Percentiles rank a stretch among this genome's conserved stretches.
These are phyloP conservation scores for Coniochaeta sp. DNA, from an alignment of 2,329 filamentous ascomycete species.

Conservation along the genomic window DNA sequence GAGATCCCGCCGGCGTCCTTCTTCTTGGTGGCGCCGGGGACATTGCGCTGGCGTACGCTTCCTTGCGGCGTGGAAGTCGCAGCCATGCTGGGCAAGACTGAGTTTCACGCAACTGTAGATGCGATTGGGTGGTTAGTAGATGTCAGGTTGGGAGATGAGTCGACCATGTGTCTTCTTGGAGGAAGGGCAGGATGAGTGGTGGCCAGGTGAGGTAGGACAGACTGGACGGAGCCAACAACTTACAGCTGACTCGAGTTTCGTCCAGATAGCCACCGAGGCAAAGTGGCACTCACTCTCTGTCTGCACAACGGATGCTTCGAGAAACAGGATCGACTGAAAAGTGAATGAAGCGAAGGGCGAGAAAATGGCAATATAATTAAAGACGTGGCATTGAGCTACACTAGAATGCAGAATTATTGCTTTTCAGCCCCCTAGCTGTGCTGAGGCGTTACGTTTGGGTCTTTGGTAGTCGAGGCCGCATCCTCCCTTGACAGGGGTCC, in stretches of 20 bases:
- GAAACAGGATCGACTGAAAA: not conserved
- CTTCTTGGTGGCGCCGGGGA: conserved; percentile 31
- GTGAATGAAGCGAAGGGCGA: not conserved
- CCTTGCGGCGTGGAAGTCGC: conserved; percentile 44
- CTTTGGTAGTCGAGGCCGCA: too few relatives aligned
- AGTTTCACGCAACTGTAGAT: not conserved
- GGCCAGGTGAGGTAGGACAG: not conserved
- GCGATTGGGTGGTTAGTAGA: not conserved
- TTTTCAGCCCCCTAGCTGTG: conserved; percentile 2
- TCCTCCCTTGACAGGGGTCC: conserved; percentile 1
- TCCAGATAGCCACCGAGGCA: not conserved
- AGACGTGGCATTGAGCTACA: conserved; percentile 1
- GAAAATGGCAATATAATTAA: conserved; percentile 1
- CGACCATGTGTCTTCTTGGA: not conserved
- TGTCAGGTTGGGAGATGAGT: not conserved
- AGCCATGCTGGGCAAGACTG: conserved; percentile 30
- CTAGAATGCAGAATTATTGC: not conserved
- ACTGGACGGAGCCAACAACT: not conserved
- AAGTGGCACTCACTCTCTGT: not conserved
- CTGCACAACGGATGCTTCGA: not conserved
- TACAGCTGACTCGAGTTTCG: not conserved
- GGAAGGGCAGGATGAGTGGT: not conserved
- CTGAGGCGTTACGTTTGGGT: not conserved
- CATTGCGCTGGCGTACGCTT: conserved; percentile 52
- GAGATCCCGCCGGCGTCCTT: conserved; percentile 37